Evolutionary conservation across 495 filamentous ascomycete genomes (phyloP).

Genomic region (Lichenothelia convexa): DNA sequence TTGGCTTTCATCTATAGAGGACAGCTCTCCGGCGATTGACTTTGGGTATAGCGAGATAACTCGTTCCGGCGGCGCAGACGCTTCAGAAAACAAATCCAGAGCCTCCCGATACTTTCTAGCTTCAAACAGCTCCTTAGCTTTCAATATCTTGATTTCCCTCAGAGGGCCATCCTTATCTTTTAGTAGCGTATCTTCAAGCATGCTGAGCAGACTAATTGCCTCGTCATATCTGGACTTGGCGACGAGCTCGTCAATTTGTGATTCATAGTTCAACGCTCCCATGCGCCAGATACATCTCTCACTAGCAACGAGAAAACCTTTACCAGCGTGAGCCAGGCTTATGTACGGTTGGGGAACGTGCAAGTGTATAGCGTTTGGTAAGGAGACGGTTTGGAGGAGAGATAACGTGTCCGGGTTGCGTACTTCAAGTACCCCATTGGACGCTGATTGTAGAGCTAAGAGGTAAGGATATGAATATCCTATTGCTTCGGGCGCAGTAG

Average conservation of each 20-base stretch:
- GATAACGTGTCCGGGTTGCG: slow-evolving; percentile 83
- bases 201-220: slow-evolving; percentile 68
- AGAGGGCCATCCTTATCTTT: slow-evolving; percentile 64
- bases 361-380: slow-evolving; percentile 62
- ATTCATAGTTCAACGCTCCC: slow-evolving; percentile 82
- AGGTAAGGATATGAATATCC: slow-evolving; percentile 95
- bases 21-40: slow-evolving; percentile 66
- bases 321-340: slow-evolving; percentile 81
- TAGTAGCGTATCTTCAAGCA: slow-evolving; percentile 84
- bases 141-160: slow-evolving; percentile 71
- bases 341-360: slow-evolving; percentile 91
- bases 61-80: slow-evolving; percentile 72
- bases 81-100: slow-evolving; percentile 75
- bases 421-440: slow-evolving; percentile 76
- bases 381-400: slow-evolving; percentile 62
- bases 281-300: slow-evolving; percentile 89
- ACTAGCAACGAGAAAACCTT: slow-evolving; percentile 79
- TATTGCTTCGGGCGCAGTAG: slow-evolving; percentile 66
- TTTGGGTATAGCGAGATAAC: slow-evolving; percentile 75
- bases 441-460: slow-evolving; percentile 62
- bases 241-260: slow-evolving; percentile 73
- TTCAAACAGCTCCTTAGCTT: slow-evolving; percentile 71
- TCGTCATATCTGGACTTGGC: slow-evolving; percentile 66
- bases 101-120: slow-evolving; percentile 72
- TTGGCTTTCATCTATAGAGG: slow-evolving; percentile 26